Conservation (phyloP, 108 stramenopile species). For the Cyclotella sp. region DNA sequence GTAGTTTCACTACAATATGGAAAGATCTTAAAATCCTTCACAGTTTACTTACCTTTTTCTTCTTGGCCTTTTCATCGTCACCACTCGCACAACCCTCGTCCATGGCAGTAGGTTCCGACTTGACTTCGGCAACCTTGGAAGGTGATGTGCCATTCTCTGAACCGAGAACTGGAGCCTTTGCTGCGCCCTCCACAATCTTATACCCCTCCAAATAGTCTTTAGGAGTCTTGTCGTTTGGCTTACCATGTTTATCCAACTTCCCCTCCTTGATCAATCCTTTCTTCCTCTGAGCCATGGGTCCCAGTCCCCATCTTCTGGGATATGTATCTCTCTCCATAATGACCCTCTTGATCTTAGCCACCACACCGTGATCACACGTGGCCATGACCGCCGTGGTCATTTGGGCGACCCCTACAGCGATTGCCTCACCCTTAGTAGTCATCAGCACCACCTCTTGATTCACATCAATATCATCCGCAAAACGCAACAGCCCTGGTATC, state of each 20-base stretch:
- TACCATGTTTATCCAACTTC: slow-evolving; percentile 98
- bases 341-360: slow-evolving; percentile 99
- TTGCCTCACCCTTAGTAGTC: slow-evolving; percentile 99
- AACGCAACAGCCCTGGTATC: slow-evolving; percentile 98
- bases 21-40: no score
- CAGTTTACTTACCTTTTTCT: slow-evolving; percentile 44
- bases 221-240: slow-evolving; percentile 97
- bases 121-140: slow-evolving; percentile 33
- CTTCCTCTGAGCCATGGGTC: slow-evolving; percentile 98
- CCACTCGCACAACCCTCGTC: slow-evolving; percentile 40
- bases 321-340: slow-evolving; percentile 99
- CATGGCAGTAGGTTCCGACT: slow-evolving; percentile 38
- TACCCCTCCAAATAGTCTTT: slow-evolving; percentile 89
- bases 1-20: no score
- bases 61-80: slow-evolving; percentile 34
- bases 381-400: slow-evolving; percentile 99
- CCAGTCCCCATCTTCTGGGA: slow-evolving; percentile 98
- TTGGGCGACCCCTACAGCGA: slow-evolving; percentile 98
- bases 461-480: slow-evolving; percentile 98
- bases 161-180: slow-evolving; percentile 59
- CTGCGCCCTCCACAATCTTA: slow-evolving; percentile 67
- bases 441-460: slow-evolving; percentile 98
- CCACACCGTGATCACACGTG: slow-evolving; percentile 98
- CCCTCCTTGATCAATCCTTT: slow-evolving; percentile 98
- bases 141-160: slow-evolving; percentile 30